Percentiles rank a stretch among this genome's conserved stretches.
Evolutionary conservation across 805 yeast genomes (phyloP).

Genomic region (Metschnikowia gruessii): DNA sequence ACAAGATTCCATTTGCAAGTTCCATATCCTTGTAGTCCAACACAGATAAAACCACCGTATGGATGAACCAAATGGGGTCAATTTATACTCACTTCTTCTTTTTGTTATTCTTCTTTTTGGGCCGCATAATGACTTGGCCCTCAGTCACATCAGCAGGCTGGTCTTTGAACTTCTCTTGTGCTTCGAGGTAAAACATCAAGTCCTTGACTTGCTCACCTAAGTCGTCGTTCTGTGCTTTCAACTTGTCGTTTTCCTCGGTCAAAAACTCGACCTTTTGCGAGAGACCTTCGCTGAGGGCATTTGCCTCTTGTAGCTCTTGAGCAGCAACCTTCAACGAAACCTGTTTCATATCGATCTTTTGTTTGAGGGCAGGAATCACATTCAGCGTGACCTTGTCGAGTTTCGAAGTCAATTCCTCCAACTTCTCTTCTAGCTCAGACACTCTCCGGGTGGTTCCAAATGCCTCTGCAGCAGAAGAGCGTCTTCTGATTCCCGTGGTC

Average conservation of each 20-base stretch:
- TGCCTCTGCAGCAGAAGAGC: conserved; percentile 14
- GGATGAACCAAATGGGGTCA: too few species aligned
- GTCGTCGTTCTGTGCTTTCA: conserved; percentile 43
- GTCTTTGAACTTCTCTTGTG: conserved; percentile 67
- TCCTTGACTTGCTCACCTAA: conserved; percentile 66
- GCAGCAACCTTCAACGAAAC: conserved; percentile 28
- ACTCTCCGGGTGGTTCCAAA: conserved; percentile 4
- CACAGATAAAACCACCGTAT: too few species aligned
- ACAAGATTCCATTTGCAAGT: too few species aligned
- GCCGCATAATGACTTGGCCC: conserved; percentile 56
- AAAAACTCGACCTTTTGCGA: conserved; percentile 37
- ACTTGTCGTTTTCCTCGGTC: conserved; percentile 26
- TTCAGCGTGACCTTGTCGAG: conserved; percentile 22
- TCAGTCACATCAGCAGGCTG: conserved; percentile 71
- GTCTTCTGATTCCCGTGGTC: conserved; percentile 12
- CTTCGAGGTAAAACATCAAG: conserved; percentile 74
- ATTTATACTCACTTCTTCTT: conserved; percentile 4
- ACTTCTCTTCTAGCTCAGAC: conserved; percentile 25
- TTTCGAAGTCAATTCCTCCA: conserved; percentile 29
- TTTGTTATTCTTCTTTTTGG: conserved; percentile 16
- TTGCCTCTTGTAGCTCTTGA: conserved; percentile 32
- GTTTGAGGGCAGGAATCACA: conserved; percentile 33
- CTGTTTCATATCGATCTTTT: conserved; percentile 30
- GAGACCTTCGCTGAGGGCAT: conserved; percentile 38
- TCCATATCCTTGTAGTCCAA: too few species aligned